A percentile compares a stretch with the other conserved stretches of the same genome.
Evolutionary conservation across 179 eudicot species (phyloP).

Genomic region (Drosera spatulata): DNA sequence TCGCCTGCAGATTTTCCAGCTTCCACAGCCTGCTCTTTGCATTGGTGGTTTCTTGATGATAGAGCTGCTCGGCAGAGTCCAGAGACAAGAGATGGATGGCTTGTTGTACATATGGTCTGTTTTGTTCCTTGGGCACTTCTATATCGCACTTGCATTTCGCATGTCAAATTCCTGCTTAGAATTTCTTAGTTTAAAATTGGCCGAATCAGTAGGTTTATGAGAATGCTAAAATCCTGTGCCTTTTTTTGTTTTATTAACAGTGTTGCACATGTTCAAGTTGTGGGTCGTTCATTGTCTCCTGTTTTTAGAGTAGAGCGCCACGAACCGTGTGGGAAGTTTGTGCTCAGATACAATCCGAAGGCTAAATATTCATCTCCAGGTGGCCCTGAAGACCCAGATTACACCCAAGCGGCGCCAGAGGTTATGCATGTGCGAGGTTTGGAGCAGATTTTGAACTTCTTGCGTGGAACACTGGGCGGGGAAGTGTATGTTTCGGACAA

Average conservation of each 20-base stretch:
- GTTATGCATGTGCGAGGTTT: slow-evolving; percentile 15
- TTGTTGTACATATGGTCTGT: slow-evolving; percentile 75
- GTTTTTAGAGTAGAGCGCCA: slow-evolving; percentile 35
- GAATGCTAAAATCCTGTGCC: neutral
- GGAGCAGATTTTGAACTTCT: slow-evolving; percentile 33
- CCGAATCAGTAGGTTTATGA: neutral
- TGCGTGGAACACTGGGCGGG: slow-evolving; percentile 32
- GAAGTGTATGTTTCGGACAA: slow-evolving; percentile 33
- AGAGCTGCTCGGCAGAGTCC: slow-evolving; percentile 78
- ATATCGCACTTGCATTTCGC: too few relatives aligned
- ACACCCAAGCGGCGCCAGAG: neutral
- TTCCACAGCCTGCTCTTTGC: slow-evolving; percentile 75
- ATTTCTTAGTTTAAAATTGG: too few relatives aligned
- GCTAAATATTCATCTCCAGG: too few relatives aligned
- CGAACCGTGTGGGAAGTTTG: slow-evolving; percentile 40
- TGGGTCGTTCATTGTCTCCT: slow-evolving; percentile 55
- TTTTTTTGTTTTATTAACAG: slow-evolving; percentile 21
- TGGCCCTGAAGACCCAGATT: slow-evolving; percentile 2
- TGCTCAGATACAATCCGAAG: slow-evolving; percentile 21
- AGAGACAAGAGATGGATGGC: slow-evolving; percentile 69
- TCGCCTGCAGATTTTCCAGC: slow-evolving; percentile 55
- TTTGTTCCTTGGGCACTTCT: neutral
- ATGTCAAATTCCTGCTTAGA: too few relatives aligned
- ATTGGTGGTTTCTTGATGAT: slow-evolving; percentile 75
- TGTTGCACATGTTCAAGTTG: slow-evolving; percentile 50